Evolutionary conservation across 2,329 filamentous ascomycete species (phyloP).

Genomic region (Blumeria hordei): DNA sequence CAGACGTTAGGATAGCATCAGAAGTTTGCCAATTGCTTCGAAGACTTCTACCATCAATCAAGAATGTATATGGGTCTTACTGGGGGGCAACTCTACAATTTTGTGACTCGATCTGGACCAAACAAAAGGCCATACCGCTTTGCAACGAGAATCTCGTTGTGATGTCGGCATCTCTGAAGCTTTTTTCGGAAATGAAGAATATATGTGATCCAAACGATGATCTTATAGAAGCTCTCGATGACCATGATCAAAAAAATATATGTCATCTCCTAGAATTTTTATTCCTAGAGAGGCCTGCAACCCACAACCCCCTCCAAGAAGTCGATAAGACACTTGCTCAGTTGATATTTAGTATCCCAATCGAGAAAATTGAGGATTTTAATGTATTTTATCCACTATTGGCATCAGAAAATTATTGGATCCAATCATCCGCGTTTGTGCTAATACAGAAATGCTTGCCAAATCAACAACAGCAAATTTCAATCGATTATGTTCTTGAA

Average conservation of each 20-base stretch:
- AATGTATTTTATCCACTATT: constrained; percentile 52
- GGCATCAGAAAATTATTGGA: constrained; percentile 45
- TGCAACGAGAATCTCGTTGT: constrained; percentile 31
- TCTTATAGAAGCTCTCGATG: constrained; percentile 46
- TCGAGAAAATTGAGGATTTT: constrained; percentile 35
- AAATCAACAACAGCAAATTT: constrained; percentile 53
- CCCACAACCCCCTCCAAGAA: constrained; percentile 39
- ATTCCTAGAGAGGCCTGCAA: constrained; percentile 22
- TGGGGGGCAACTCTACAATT: constrained; percentile 47
- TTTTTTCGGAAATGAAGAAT: constrained; percentile 37
- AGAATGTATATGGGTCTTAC: constrained; percentile 67
- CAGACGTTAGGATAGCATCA: constrained; percentile 22
- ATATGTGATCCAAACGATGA: constrained; percentile 67
- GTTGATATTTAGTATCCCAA: constrained; percentile 37
- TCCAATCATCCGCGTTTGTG: constrained; percentile 62
- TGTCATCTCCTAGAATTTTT: constrained; percentile 33
- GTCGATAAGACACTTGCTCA: constrained; percentile 53
- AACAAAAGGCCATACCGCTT: constrained; percentile 15
- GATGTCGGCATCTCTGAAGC: constrained; percentile 46
- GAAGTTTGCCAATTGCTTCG: constrained; percentile 32
- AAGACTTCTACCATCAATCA: constrained; percentile 45
- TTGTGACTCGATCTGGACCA: constrained; percentile 32
- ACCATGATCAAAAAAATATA: constrained; percentile 29
- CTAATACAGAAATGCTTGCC: constrained; percentile 65
- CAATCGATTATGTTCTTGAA: constrained; percentile 50